phyloP scores from a whole-genome alignment of 2,329 filamentous ascomycete species.

The Arthrobotrys megalospora region DNA sequence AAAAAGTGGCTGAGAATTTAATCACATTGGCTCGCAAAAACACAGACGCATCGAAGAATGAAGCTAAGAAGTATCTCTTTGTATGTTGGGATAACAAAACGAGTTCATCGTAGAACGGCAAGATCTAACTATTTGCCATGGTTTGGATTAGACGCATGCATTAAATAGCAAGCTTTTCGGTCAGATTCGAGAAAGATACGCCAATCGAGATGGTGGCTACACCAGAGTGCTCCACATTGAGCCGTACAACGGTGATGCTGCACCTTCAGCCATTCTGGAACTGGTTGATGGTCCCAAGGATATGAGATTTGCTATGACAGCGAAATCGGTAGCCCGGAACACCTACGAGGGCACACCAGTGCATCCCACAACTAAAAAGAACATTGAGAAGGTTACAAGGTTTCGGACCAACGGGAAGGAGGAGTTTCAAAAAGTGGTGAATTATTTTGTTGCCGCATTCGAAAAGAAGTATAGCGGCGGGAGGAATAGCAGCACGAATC shows the following conservation, averaged over 20 bases:
- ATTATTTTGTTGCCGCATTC: slow-evolving; percentile 61
- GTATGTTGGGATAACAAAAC: slow-evolving; percentile 72
- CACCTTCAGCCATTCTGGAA: slow-evolving; percentile 89
- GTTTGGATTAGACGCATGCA: slow-evolving; percentile 63
- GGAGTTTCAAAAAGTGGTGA: slow-evolving; percentile 78
- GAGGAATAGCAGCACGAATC: not conserved
- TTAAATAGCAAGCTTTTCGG: slow-evolving; percentile 90
- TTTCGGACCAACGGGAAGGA: slow-evolving; percentile 78
- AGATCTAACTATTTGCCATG: not conserved
- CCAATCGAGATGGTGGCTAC: slow-evolving; percentile 86
- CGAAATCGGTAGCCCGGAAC: slow-evolving; percentile 82
- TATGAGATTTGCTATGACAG: slow-evolving; percentile 94
- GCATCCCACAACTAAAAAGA: slow-evolving; percentile 81
- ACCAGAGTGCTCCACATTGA: slow-evolving; percentile 94
- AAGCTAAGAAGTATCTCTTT: slow-evolving; percentile 85
- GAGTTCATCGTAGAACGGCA: no score
- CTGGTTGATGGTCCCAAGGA: slow-evolving; percentile 95
- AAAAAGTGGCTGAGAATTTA: slow-evolving; percentile 91
- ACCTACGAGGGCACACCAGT: slow-evolving; percentile 73
- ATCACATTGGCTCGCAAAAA: slow-evolving; percentile 95
- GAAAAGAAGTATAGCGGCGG: slow-evolving; percentile 65
- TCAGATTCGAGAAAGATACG: slow-evolving; percentile 83
- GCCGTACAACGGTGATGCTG: slow-evolving; percentile 88
- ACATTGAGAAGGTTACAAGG: slow-evolving; percentile 85
- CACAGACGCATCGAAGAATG: slow-evolving; percentile 82